A percentile compares a stretch with the other conserved stretches of the same genome.
These are phyloP conservation scores for Fusarium clavum DNA, from an alignment of 2,329 filamentous ascomycete genomes.

Conservation along the genomic window DNA sequence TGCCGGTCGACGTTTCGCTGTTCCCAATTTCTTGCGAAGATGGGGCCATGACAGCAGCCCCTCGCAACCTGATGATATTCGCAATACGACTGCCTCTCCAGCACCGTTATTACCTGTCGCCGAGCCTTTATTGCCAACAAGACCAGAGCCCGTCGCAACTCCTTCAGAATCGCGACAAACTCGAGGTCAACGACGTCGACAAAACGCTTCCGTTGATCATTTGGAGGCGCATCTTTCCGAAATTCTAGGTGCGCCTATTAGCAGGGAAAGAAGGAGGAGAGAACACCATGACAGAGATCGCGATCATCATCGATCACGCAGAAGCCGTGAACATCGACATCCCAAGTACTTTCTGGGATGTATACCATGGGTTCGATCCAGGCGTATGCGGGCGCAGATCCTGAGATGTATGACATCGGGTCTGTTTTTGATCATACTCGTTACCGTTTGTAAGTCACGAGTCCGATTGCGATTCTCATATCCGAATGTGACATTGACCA, in stretches of 20 bases:
- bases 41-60: slow-evolving; percentile 22
- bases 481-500: slow-evolving; percentile 9
- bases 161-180: slow-evolving; percentile 19
- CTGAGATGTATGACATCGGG: slow-evolving; percentile 74
- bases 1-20: slow-evolving; percentile 18
- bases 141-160: slow-evolving; percentile 27
- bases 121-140: slow-evolving; percentile 17
- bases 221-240: slow-evolving; percentile 35
- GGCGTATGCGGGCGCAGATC: slow-evolving; percentile 65
- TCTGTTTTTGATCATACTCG: slow-evolving; percentile 66
- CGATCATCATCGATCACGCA: slow-evolving; percentile 20
- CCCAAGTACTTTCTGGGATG: slow-evolving; percentile 64
- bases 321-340: slow-evolving; percentile 26
- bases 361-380: slow-evolving; percentile 67
- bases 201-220: slow-evolving; percentile 7
- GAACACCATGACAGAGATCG: slow-evolving; percentile 15
- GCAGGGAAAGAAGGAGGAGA: slow-evolving; percentile 7
- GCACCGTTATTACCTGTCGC: slow-evolving; percentile 29
- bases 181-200: slow-evolving; percentile 17
- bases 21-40: slow-evolving; percentile 29
- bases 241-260: slow-evolving; percentile 23
- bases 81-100: slow-evolving; percentile 30
- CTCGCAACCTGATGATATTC: slow-evolving; percentile 14
- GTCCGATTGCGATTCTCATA: not conserved
- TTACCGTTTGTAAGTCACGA: slow-evolving; percentile 72